Conservation (phyloP, 495 filamentous ascomycete species). For the Articulospora tetracladia region DNA sequence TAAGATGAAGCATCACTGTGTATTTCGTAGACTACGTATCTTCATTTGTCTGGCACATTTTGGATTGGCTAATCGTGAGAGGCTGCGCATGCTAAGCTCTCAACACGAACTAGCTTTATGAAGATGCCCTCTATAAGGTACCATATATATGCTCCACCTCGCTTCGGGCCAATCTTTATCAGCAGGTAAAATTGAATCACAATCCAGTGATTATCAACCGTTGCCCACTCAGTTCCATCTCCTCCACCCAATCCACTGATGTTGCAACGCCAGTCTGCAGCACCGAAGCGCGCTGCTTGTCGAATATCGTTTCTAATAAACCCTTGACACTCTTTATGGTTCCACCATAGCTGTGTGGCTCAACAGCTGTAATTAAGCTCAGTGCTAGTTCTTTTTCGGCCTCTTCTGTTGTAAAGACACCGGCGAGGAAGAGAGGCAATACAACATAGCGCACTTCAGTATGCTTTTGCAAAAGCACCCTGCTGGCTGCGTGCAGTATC, state of each 20-base stretch:
- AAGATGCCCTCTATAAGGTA: too few relatives aligned
- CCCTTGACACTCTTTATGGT: slow-evolving; percentile 43
- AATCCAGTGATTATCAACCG: slow-evolving; percentile 43
- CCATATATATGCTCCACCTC: too few relatives aligned
- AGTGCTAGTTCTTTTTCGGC: slow-evolving; percentile 46
- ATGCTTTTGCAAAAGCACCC: slow-evolving; percentile 26
- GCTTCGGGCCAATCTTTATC: too few relatives aligned
- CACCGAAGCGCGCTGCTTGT: slow-evolving; percentile 38
- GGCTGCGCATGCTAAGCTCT: too few relatives aligned
- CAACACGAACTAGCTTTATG: too few relatives aligned
- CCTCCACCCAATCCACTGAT: slow-evolving; percentile 43
- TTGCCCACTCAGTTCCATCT: slow-evolving; percentile 38
- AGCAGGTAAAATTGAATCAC: too few relatives aligned
- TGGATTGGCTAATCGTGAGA: too few relatives aligned
- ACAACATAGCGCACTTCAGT: slow-evolving; percentile 44
- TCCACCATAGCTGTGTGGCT: slow-evolving; percentile 47
- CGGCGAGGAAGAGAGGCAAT: slow-evolving; percentile 56
- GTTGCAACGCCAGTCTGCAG: slow-evolving; percentile 31
- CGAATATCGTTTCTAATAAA: slow-evolving; percentile 47
- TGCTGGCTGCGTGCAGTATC: slow-evolving; percentile 43
- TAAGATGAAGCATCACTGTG: too few relatives aligned
- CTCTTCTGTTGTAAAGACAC: slow-evolving; percentile 37
- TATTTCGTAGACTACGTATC: too few relatives aligned
- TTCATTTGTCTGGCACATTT: too few relatives aligned
- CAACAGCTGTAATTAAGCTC: slow-evolving; percentile 45